phyloP scores from a whole-genome alignment of 257 asterid species.

The Euphrasia confusa region DNA sequence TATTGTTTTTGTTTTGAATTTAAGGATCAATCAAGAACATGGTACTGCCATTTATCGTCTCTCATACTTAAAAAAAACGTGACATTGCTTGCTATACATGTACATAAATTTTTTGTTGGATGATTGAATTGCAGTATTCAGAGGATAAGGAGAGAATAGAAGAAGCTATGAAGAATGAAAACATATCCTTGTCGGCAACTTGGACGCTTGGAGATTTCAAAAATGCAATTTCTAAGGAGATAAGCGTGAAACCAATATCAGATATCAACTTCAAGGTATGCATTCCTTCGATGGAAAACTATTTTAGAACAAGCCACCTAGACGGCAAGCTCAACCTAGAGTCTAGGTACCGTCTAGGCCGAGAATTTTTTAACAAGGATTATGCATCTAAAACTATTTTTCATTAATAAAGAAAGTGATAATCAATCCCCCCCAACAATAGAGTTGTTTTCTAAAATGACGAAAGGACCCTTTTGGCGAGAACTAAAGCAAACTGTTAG shows the following conservation, averaged over 20 bases:
- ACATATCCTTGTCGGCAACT: conserved; percentile 56
- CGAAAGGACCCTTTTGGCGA: too few relatives aligned
- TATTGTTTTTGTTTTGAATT: too few relatives aligned
- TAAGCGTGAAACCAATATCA: conserved; percentile 40
- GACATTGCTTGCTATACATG: background rate
- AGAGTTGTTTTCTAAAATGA: too few relatives aligned
- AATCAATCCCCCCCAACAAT: too few relatives aligned
- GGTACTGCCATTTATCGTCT: too few relatives aligned
- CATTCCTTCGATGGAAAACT: conserved; percentile 10
- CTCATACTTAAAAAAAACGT: background rate
- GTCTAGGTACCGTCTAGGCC: too few relatives aligned
- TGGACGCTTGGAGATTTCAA: conserved; percentile 75
- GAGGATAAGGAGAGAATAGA: conserved; percentile 80
- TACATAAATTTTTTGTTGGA: conserved; percentile 6
- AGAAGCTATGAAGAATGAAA: conserved; percentile 54
- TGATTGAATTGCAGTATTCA: conserved; percentile 54
- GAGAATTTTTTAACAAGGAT: background rate
- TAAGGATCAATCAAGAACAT: too few relatives aligned
- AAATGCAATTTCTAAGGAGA: conserved; percentile 43
- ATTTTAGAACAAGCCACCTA: too few relatives aligned
- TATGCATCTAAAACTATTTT: conserved; percentile 16
- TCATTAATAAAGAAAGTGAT: conserved; percentile 5
- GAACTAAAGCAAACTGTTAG: too few relatives aligned
- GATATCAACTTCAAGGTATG: conserved; percentile 69
- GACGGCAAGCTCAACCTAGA: too few relatives aligned